A percentile compares a stretch with the other conserved stretches of the same genome.
Evolutionary conservation across 768 basidiomycete genomes (phyloP).

Genomic region (Clitopilus passeckerianus): DNA sequence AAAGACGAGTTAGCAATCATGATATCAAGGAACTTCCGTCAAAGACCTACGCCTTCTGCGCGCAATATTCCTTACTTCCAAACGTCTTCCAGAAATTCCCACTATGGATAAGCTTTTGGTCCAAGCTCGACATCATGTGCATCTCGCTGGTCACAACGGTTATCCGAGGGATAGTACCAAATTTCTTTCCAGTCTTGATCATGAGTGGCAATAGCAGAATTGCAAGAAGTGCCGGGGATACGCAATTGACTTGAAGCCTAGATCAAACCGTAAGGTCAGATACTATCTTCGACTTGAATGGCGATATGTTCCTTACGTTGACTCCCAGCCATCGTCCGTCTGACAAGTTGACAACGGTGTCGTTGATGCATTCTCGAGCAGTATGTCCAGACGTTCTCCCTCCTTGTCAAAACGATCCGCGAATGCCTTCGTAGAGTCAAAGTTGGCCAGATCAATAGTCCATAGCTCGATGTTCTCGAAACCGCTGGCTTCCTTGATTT

Average conservation of each 20-base stretch:
- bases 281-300: neutral
- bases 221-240: conserved; percentile 33
- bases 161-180: conserved; percentile 26
- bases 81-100: conserved; percentile 24
- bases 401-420: conserved; percentile 26
- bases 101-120: conserved; percentile 16
- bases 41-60: too few species aligned
- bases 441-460: conserved; percentile 35
- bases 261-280: neutral
- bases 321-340: conserved; percentile 43
- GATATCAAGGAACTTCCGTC: too few species aligned
- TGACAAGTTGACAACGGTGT: conserved; percentile 4
- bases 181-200: conserved; percentile 27
- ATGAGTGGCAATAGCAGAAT: conserved; percentile 39
- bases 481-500: conserved; percentile 24
- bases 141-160: conserved; percentile 39
- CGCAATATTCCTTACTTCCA: conserved; percentile 24
- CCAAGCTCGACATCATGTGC: conserved; percentile 25
- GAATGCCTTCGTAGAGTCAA: conserved; percentile 35
- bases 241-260: conserved; percentile 45
- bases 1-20: too few species aligned
- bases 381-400: conserved; percentile 32
- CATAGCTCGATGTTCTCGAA: conserved; percentile 30
- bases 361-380: conserved; percentile 40
- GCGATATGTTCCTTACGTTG: conserved; percentile 20